Evolutionary conservation across 345 rosid genomes (phyloP).

Genomic region (Boechera divaricarpa): DNA sequence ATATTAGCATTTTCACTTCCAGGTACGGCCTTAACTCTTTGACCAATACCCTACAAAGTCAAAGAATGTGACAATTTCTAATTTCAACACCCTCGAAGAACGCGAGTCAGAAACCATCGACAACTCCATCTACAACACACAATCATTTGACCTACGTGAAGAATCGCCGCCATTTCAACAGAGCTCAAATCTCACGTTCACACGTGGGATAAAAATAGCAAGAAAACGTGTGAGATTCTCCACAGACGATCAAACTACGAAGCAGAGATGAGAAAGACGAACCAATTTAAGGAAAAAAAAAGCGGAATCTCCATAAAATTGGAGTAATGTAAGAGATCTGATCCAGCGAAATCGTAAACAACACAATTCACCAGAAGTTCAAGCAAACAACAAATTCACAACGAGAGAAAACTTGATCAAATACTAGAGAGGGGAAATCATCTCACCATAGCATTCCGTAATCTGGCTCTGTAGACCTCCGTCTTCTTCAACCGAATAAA

Average conservation of each 20-base stretch:
- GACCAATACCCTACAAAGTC: conserved; percentile 45
- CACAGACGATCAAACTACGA: conserved; percentile 33
- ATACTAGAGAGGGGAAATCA: conserved; percentile 7
- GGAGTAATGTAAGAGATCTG: conserved; percentile 56
- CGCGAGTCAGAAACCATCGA: conserved; percentile 40
- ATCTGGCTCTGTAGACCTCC: conserved; percentile 61
- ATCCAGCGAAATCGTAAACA: conserved; percentile 36
- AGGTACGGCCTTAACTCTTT: conserved; percentile 42
- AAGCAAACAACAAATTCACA: not conserved
- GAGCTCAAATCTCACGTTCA: conserved; percentile 31
- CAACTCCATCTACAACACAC: conserved; percentile 15
- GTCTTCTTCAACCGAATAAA: conserved; percentile 49
- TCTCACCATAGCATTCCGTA: conserved; percentile 92
- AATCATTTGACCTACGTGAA: conserved; percentile 27
- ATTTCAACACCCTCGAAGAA: conserved; percentile 37
- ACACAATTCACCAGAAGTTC: conserved; percentile 33
- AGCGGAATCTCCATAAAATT: conserved; percentile 24
- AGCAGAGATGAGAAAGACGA: conserved; percentile 15
- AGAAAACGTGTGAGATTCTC: conserved; percentile 19
- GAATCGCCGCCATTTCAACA: conserved; percentile 43
- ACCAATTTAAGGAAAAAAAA: conserved; percentile 1
- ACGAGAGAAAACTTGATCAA: conserved; percentile 14
- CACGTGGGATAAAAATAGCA: conserved; percentile 27
- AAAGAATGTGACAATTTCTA: conserved; percentile 36
- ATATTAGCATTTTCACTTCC: conserved; percentile 29